phyloP scores from a whole-genome alignment of 2,329 filamentous ascomycete species.

The Calonectria crousiana region DNA sequence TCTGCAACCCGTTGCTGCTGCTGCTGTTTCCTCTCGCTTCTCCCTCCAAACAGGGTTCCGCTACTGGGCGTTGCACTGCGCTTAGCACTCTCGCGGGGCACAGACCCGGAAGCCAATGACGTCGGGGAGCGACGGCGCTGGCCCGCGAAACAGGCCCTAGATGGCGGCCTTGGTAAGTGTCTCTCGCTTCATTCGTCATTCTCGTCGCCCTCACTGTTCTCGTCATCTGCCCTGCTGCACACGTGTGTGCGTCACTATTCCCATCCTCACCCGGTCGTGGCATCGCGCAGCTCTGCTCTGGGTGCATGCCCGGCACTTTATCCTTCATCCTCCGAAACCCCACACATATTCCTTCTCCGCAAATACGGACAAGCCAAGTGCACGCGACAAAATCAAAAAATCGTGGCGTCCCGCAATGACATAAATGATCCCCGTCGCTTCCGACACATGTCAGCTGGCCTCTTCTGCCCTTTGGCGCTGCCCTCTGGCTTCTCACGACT shows the following conservation, averaged over 20 bases:
- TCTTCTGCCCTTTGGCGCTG: conserved; percentile 24
- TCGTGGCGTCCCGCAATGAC: conserved; percentile 38
- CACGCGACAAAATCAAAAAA: conserved; percentile 8
- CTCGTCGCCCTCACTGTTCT: not conserved
- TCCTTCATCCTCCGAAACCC: not conserved
- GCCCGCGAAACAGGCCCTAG: conserved; percentile 39
- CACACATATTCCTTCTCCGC: not conserved
- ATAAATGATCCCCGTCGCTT: conserved; percentile 33
- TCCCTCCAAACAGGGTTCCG: conserved; percentile 2
- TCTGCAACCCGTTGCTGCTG: not conserved
- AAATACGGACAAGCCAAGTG: not conserved
- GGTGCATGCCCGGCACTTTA: not conserved
- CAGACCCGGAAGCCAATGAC: conserved; percentile 44
- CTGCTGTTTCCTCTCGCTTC: not conserved
- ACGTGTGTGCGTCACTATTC: not conserved
- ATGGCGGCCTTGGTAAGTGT: conserved; percentile 53
- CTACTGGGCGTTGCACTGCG: conserved; percentile 20
- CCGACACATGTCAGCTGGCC: conserved; percentile 26
- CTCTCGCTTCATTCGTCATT: not conserved
- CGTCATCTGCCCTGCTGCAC: conserved; percentile 1
- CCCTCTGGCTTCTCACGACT: conserved; percentile 28
- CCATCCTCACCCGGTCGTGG: not conserved
- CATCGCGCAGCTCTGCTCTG: not conserved
- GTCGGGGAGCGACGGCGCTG: conserved; percentile 42
- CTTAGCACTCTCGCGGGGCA: conserved; percentile 31